Conservation (phyloP, 129 eudicot genomes). For the Ambrosia trifida region DNA sequence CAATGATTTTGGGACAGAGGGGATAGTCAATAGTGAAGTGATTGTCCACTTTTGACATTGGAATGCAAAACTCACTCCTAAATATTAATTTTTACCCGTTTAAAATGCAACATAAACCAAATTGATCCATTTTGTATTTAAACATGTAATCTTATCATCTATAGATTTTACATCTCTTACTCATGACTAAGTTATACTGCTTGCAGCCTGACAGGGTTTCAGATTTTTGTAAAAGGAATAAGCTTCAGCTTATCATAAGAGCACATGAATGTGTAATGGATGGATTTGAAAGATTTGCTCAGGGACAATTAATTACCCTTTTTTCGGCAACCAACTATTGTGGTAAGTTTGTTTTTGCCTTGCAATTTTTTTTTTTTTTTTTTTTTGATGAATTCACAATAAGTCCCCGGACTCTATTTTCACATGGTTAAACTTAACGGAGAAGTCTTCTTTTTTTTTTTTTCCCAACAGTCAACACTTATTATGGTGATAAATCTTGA, state of each 20-base stretch:
- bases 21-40: background rate
- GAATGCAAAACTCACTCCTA: background rate
- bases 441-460: background rate
- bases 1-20: background rate
- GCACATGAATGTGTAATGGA: slow-evolving; percentile 97
- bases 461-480: background rate
- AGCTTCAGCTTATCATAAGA: slow-evolving; percentile 83
- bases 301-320: slow-evolving; percentile 91
- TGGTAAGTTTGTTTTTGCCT: slow-evolving; percentile 42
- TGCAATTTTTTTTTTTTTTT: background rate
- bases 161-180: background rate
- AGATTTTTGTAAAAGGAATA: slow-evolving; percentile 88
- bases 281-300: slow-evolving; percentile 92
- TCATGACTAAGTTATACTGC: background rate
- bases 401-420: background rate
- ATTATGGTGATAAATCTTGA: background rate
- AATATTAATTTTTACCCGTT: no score
- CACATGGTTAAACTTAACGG: background rate
- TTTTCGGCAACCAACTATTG: slow-evolving; percentile 96
- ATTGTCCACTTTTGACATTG: background rate
- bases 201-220: slow-evolving; percentile 95
- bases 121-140: background rate
- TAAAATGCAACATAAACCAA: background rate
- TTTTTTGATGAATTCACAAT: background rate
- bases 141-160: background rate